Conservation (phyloP, 2,329 filamentous ascomycete genomes). For the Xylaria hypoxylon region DNA sequence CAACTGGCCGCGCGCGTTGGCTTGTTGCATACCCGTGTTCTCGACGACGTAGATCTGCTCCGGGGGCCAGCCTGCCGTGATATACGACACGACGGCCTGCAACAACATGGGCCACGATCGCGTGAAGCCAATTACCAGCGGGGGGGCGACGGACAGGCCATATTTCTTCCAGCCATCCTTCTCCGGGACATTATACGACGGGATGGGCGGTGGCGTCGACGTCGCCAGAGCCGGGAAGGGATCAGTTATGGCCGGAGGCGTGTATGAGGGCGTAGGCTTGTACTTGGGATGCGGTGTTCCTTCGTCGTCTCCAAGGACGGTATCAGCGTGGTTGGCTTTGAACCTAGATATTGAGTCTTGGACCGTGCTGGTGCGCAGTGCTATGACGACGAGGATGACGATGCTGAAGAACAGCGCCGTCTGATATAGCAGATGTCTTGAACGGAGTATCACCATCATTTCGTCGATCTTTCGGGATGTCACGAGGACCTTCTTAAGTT, state of each 20-base stretch:
- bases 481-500: neutral
- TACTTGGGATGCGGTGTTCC: slow-evolving; percentile 47
- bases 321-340: slow-evolving; percentile 15
- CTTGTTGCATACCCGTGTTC: slow-evolving; percentile 67
- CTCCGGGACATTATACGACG: slow-evolving; percentile 58
- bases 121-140: slow-evolving; percentile 70
- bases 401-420: slow-evolving; percentile 36
- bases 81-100: slow-evolving; percentile 67
- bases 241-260: slow-evolving; percentile 55
- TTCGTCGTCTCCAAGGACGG: neutral
- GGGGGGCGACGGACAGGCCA: slow-evolving; percentile 56
- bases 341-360: slow-evolving; percentile 30
- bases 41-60: slow-evolving; percentile 69
- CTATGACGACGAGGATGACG: slow-evolving; percentile 34
- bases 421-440: slow-evolving; percentile 38
- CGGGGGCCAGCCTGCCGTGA: slow-evolving; percentile 69
- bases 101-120: slow-evolving; percentile 66
- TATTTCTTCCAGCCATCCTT: slow-evolving; percentile 55
- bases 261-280: slow-evolving; percentile 52
- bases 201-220: slow-evolving; percentile 55
- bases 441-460: slow-evolving; percentile 37
- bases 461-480: neutral
- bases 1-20: slow-evolving; percentile 62
- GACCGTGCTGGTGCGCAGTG: slow-evolving; percentile 32
- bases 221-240: slow-evolving; percentile 57